Evolutionary conservation across 2,329 filamentous ascomycete genomes (phyloP).

Genomic region (Fusarium mundagurra): DNA sequence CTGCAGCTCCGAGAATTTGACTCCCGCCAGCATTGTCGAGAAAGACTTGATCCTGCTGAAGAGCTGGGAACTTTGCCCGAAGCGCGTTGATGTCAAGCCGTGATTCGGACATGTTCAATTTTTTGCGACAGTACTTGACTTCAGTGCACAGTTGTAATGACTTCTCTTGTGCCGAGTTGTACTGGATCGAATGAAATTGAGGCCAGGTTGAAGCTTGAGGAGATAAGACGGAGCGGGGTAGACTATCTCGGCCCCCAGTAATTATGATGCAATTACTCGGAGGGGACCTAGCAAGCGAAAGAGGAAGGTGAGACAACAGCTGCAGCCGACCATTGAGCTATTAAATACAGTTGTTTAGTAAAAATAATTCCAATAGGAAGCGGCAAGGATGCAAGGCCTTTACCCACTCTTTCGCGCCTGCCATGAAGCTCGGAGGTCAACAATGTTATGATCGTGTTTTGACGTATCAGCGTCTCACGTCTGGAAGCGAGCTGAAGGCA

Average conservation of each 20-base stretch:
- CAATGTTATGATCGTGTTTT: too few species aligned
- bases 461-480: neutral
- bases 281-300: neutral
- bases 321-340: too few species aligned
- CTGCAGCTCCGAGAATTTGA: slow-evolving; percentile 72
- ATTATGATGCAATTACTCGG: slow-evolving; percentile 4
- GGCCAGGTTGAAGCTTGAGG: neutral
- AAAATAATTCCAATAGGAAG: too few species aligned
- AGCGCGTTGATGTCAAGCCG: neutral
- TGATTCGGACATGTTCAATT: slow-evolving; percentile 25
- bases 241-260: neutral
- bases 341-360: too few species aligned
- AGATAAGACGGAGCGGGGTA: slow-evolving; percentile 3
- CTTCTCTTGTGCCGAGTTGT: neutral
- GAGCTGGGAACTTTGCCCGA: slow-evolving; percentile 72
- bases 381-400: too few species aligned
- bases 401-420: too few species aligned
- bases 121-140: fast-evolving
- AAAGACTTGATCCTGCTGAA: slow-evolving; percentile 73
- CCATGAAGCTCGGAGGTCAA: too few species aligned
- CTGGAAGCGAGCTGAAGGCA: neutral
- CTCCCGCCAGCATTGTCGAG: slow-evolving; percentile 84
- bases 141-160: fast-evolving
- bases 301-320: neutral
- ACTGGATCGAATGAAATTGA: fast-evolving